Conservation (phyloP, 2,329 filamentous ascomycete species). For the Fusarium verticillioides region DNA sequence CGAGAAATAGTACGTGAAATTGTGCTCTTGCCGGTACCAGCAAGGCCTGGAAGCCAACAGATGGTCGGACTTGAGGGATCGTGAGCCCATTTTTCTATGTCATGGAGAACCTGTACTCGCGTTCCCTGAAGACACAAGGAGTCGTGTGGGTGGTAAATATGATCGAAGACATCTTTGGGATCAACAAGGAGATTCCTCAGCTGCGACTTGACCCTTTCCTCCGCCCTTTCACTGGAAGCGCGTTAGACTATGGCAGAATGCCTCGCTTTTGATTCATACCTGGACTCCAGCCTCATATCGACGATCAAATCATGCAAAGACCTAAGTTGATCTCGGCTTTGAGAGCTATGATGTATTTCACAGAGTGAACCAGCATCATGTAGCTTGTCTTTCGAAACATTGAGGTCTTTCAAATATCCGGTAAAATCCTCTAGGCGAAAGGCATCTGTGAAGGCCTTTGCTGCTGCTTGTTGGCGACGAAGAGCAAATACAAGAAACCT, state of each 20-base stretch:
- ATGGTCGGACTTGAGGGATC: background rate
- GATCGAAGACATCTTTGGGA: accelerated
- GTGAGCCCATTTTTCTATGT: background rate
- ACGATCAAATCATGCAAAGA: background rate
- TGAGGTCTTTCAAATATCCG: background rate
- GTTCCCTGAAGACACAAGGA: background rate
- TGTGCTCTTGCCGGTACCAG: constrained; percentile 7
- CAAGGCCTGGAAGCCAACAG: constrained; percentile 1
- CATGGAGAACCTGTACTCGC: accelerated
- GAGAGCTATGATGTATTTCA: background rate
- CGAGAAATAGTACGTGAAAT: background rate
- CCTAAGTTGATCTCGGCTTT: background rate
- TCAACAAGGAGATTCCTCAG: background rate
- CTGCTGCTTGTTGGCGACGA: background rate
- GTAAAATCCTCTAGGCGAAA: background rate
- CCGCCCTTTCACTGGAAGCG: too few relatives aligned
- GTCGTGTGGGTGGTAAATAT: background rate
- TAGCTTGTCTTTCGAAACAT: accelerated
- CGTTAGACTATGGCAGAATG: too few relatives aligned
- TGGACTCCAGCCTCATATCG: background rate
- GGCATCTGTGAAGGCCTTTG: background rate
- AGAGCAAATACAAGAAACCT: background rate
- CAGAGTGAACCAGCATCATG: background rate
- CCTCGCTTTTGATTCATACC: background rate
- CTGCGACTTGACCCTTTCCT: background rate